Conservation (phyloP, 441 rosid genomes). For the Adansonia rubrostipa region DNA sequence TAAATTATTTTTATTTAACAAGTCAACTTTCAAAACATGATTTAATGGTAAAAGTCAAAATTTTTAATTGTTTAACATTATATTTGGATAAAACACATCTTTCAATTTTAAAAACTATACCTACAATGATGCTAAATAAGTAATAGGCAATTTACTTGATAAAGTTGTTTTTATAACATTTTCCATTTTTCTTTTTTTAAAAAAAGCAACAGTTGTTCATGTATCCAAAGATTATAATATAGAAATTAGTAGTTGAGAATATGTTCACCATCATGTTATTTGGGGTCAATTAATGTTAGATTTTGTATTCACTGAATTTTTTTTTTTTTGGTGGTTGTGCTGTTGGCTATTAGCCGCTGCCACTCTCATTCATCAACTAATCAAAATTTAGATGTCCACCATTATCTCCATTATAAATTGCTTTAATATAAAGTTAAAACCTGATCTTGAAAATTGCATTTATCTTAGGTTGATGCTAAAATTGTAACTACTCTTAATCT, state of each 20-base stretch:
- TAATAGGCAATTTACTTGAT: neutral
- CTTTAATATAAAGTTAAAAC: neutral
- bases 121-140: too few species aligned
- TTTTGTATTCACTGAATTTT: too few species aligned
- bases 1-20: too few species aligned
- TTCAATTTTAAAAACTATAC: too few species aligned
- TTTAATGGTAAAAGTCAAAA: too few species aligned
- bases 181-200: too few species aligned
- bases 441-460: neutral
- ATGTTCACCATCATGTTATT: neutral
- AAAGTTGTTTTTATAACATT: neutral
- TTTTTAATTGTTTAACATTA: too few species aligned
- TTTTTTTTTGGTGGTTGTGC: too few species aligned
- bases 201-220: neutral
- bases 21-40: too few species aligned
- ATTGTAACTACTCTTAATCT: conserved; percentile 6
- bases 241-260: neutral
- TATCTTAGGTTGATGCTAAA: conserved; percentile 13
- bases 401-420: neutral
- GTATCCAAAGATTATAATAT: neutral
- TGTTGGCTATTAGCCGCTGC: too few species aligned
- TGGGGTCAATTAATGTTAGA: neutral
- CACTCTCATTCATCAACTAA: neutral
- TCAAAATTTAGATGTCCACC: neutral
- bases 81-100: too few species aligned